Conservation (phyloP, 148 eudicot genomes). For the Nepenthes gracilis region DNA sequence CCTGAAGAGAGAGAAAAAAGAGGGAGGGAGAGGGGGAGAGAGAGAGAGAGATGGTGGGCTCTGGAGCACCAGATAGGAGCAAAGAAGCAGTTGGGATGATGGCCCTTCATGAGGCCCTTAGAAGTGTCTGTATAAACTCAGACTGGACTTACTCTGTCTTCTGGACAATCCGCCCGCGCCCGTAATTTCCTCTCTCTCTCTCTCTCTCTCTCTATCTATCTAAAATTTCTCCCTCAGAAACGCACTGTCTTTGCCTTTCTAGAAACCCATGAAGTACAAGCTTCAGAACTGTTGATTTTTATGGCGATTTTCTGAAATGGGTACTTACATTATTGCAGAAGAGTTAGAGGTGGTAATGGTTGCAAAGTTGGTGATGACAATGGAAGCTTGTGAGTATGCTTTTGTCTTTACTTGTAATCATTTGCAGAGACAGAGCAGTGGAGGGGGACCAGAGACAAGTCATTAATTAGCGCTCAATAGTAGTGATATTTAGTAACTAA, state of each 20-base stretch:
- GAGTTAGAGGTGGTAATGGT: conserved; percentile 93
- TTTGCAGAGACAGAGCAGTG: background rate
- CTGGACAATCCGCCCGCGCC: conserved; percentile 99
- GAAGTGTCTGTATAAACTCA: conserved; percentile 68
- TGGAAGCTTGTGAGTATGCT: conserved; percentile 84
- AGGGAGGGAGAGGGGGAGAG: conserved; percentile 5
- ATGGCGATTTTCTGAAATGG: background rate
- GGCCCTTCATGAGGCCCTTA: conserved; percentile 95
- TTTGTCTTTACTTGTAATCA: conserved; percentile 2
- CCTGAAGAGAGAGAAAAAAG: background rate
- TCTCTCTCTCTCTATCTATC: background rate
- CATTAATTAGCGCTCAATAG: background rate
- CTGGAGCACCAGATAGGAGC: conserved; percentile 54
- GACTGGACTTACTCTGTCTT: conserved; percentile 99
- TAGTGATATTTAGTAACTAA: conserved; percentile 3
- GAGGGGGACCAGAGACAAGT: background rate
- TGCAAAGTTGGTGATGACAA: conserved; percentile 98
- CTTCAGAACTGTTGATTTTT: background rate
- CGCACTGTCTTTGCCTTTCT: background rate
- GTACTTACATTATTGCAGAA: conserved; percentile 47
- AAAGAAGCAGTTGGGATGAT: conserved; percentile 98
- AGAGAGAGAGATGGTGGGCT: conserved; percentile 53
- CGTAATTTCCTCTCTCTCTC: conserved; percentile 23
- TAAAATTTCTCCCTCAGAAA: background rate
- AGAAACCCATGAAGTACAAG: background rate